Evolutionary conservation across 2,329 filamentous ascomycete genomes (phyloP).

Genomic region (Cladosporium phlei): DNA sequence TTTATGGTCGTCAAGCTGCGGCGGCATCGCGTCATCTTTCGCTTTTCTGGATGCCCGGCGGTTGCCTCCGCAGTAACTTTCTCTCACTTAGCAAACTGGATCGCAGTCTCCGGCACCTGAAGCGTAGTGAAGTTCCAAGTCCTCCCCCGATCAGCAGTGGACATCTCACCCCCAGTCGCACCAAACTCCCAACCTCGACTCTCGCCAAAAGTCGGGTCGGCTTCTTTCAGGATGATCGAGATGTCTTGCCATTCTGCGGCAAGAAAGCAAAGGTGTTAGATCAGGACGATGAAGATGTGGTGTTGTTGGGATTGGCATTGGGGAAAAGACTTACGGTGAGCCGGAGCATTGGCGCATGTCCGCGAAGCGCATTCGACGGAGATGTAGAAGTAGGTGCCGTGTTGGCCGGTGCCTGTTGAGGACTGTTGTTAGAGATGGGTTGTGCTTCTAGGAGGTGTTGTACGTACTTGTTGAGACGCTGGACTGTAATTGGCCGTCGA

Average conservation of each 20-base stretch:
- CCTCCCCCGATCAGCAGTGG: slow-evolving; percentile 13
- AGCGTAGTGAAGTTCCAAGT: slow-evolving; percentile 15
- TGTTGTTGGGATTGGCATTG: too few species aligned
- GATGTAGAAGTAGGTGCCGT: not conserved
- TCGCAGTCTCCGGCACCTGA: slow-evolving; percentile 6
- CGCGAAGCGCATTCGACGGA: slow-evolving; percentile 1
- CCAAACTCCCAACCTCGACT: slow-evolving; percentile 12
- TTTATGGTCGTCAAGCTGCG: too few species aligned
- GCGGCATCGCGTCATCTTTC: too few species aligned
- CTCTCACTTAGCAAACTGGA: not conserved
- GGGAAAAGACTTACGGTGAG: not conserved
- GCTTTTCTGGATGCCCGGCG: too few species aligned
- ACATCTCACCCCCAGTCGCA: slow-evolving; percentile 15
- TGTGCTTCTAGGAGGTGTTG: too few species aligned
- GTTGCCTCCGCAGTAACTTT: too few species aligned
- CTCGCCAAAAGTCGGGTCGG: slow-evolving; percentile 13
- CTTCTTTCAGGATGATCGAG: slow-evolving; percentile 14
- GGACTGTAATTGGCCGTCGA: not conserved
- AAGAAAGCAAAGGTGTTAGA: too few species aligned
- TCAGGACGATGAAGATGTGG: too few species aligned
- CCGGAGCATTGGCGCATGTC: not conserved
- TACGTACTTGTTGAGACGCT: not conserved
- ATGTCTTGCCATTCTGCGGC: slow-evolving; percentile 15
- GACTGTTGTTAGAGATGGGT: too few species aligned
- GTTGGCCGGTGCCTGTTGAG: not conserved